Percentiles rank a stretch among this genome's conserved stretches.
Evolutionary conservation across 1,284 basidiomycete species (phyloP).

Genomic region (Albatrellus sp.): DNA sequence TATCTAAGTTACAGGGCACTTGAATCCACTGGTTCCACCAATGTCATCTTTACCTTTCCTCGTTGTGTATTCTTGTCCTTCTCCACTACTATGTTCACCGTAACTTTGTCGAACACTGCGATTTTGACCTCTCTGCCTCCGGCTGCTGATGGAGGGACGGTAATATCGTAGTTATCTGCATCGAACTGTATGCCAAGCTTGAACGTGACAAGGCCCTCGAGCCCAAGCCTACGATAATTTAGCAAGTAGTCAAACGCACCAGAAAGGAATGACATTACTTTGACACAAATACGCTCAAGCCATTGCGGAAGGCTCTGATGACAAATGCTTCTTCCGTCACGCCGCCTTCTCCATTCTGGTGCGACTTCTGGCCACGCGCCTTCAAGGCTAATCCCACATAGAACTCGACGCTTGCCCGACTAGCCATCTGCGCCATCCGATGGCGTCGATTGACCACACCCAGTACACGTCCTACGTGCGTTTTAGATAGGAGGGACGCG

Average conservation of each 20-base stretch:
- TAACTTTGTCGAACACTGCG: constrained; percentile 88
- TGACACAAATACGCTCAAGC: constrained; percentile 90
- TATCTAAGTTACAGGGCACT: constrained; percentile 19
- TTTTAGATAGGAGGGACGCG: constrained; percentile 78
- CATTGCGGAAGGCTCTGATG: constrained; percentile 90
- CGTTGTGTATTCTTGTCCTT: constrained; percentile 93
- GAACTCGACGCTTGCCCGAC: constrained; percentile 92
- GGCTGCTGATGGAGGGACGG: constrained; percentile 37
- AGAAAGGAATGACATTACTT: constrained; percentile 43
- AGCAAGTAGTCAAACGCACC: not conserved
- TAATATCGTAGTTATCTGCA: constrained; percentile 81
- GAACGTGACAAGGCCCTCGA: constrained; percentile 92
- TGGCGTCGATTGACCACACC: constrained; percentile 88
- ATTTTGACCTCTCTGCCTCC: constrained; percentile 43
- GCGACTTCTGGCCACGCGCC: constrained; percentile 40
- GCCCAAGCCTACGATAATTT: constrained; percentile 56
- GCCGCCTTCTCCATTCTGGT: constrained; percentile 17
- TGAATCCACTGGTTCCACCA: constrained; percentile 65
- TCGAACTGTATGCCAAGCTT: constrained; percentile 83
- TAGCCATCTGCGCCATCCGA: constrained; percentile 94
- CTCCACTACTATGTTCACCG: constrained; percentile 82
- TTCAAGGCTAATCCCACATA: constrained; percentile 92
- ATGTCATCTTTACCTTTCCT: constrained; percentile 82
- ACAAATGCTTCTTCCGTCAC: constrained; percentile 88
- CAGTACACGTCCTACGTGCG: constrained; percentile 80